These are phyloP conservation scores for Balansia obtecta DNA, from an alignment of 2,329 filamentous ascomycete genomes.

Conservation along the genomic window DNA sequence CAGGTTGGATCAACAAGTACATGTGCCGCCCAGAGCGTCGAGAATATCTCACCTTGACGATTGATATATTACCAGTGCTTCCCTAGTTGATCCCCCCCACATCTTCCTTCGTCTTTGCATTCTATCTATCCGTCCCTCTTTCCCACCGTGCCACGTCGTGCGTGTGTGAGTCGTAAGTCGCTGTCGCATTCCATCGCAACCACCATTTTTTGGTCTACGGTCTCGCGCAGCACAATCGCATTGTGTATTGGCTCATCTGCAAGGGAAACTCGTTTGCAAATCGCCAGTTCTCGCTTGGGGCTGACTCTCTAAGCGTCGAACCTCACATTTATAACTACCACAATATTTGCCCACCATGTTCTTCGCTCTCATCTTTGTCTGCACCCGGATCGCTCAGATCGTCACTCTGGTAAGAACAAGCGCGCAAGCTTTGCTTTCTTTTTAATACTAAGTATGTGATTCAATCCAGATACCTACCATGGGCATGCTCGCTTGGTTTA, in stretches of 20 bases:
- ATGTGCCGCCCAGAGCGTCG: neutral
- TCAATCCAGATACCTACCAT: slow-evolving; percentile 44
- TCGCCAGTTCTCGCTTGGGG: too few relatives aligned
- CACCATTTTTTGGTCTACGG: neutral
- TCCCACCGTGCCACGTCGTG: slow-evolving; percentile 3
- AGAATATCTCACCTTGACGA: neutral
- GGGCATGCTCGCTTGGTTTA: slow-evolving; percentile 56
- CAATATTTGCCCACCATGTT: slow-evolving; percentile 38
- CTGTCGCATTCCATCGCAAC: neutral
- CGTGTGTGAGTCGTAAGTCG: neutral
- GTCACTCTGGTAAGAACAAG: slow-evolving; percentile 40
- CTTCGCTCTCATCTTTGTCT: slow-evolving; percentile 50
- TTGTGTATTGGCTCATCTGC: neutral
- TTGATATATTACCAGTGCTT: neutral
- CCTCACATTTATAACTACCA: neutral
- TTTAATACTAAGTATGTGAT: neutral
- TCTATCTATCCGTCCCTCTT: slow-evolving; percentile 1
- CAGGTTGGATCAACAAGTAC: neutral
- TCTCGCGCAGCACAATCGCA: neutral
- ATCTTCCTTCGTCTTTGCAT: neutral
- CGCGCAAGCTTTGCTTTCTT: too few relatives aligned
- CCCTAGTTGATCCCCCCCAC: neutral
- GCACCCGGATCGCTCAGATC: slow-evolving; percentile 50
- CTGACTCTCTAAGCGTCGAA: too few relatives aligned
- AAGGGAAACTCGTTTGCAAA: too few relatives aligned